phyloP scores from a whole-genome alignment of 2,329 filamentous ascomycete species.

The Huntiella omanensis region DNA sequence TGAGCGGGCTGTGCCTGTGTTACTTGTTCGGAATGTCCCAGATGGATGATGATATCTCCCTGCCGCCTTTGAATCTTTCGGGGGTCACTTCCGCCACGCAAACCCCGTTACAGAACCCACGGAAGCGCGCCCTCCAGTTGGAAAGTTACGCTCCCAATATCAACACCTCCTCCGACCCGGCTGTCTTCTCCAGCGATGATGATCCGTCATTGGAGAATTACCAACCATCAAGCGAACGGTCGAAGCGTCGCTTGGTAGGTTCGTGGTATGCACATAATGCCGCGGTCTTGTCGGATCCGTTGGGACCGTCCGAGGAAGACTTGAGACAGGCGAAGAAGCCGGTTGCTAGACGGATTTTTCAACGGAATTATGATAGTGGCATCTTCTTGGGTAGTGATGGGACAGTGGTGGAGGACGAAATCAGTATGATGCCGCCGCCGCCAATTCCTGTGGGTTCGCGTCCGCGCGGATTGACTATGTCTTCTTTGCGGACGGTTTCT shows the following conservation, averaged over 20 bases:
- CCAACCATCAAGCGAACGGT: constrained; percentile 24
- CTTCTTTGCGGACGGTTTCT: constrained; percentile 15
- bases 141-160: constrained; percentile 20
- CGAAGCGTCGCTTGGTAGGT: constrained; percentile 45
- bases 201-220: constrained; percentile 50
- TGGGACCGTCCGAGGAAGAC: constrained; percentile 22
- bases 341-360: constrained; percentile 32
- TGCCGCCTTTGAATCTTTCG: constrained; percentile 18
- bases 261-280: constrained; percentile 43
- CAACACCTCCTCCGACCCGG: constrained; percentile 49
- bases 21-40: too few species aligned
- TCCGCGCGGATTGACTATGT: constrained; percentile 2
- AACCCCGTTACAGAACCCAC: constrained; percentile 18
- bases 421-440: constrained; percentile 3
- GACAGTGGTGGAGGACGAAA: constrained; percentile 4
- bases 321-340: constrained; percentile 15
- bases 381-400: constrained; percentile 44
- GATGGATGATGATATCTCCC: constrained; percentile 10
- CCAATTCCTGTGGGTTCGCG: neutral
- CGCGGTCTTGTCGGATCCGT: constrained; percentile 28
- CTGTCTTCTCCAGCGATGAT: constrained; percentile 54
- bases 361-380: constrained; percentile 46
- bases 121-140: constrained; percentile 20
- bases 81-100: neutral
- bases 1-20: too few species aligned